Conservation (phyloP, 2,329 filamentous ascomycete species). For the Mycogone perniciosa region DNA sequence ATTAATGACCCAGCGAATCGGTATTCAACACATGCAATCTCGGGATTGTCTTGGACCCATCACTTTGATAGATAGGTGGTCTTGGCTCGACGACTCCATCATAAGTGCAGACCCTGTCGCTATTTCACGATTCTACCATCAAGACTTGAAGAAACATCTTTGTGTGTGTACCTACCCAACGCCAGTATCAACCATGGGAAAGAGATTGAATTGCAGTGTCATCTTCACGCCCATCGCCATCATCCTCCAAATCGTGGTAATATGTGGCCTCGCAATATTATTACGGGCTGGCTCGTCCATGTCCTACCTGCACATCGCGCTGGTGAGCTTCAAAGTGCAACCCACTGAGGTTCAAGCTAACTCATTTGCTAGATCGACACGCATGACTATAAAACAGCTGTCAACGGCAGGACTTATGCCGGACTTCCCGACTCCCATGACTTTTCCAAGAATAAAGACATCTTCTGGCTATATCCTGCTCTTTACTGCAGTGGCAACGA, state of each 20-base stretch:
- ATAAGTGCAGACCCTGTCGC: not conserved
- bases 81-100: too few species aligned
- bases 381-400: not conserved
- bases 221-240: not conserved
- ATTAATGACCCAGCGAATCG: too few species aligned
- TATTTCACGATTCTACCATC: not conserved
- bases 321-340: not conserved
- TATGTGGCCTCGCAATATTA: not conserved
- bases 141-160: not conserved
- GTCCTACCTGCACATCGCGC: not conserved
- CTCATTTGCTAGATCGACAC: constrained; percentile 4
- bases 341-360: not conserved
- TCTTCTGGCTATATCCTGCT: constrained; percentile 4
- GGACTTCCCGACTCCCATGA: constrained; percentile 10
- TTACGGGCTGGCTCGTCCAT: not conserved
- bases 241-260: not conserved
- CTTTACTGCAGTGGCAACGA: constrained; percentile 10
- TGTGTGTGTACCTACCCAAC: not conserved
- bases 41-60: too few species aligned
- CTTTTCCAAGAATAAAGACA: constrained; percentile 11
- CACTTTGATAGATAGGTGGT: too few species aligned
- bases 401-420: not conserved
- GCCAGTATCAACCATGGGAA: not conserved
- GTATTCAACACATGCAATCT: too few species aligned
- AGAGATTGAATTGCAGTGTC: not conserved